phyloP scores from a whole-genome alignment of 768 basidiomycete species.

The Amanita polypyramis region DNA sequence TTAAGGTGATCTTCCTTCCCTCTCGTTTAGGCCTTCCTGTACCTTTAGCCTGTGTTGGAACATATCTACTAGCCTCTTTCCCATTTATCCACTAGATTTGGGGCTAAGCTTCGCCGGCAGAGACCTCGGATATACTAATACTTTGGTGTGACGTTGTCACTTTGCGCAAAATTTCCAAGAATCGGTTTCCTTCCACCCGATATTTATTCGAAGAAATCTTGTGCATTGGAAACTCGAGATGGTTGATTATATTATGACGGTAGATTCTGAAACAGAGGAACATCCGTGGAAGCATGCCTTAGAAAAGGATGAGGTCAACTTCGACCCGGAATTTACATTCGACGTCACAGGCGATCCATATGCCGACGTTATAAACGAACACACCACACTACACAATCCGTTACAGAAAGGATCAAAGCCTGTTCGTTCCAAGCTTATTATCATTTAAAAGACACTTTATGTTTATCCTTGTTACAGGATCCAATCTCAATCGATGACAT shows the following conservation, averaged over 20 bases:
- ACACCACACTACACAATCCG: constrained; percentile 35
- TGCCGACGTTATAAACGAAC: constrained; percentile 36
- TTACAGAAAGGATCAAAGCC: constrained; percentile 55
- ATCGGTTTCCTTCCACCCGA: too few relatives aligned
- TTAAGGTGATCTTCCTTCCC: too few relatives aligned
- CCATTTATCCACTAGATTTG: too few relatives aligned
- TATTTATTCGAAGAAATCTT: too few relatives aligned
- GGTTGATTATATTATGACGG: constrained; percentile 72
- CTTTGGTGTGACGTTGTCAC: too few relatives aligned
- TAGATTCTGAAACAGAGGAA: constrained; percentile 73
- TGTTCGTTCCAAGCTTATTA: constrained; percentile 26
- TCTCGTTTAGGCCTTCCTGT: too few relatives aligned
- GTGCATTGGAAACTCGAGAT: constrained; percentile 12
- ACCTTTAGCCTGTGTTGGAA: too few relatives aligned
- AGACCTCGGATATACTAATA: too few relatives aligned
- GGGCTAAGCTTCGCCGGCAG: too few relatives aligned
- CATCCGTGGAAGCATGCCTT: constrained; percentile 13
- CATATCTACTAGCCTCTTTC: too few relatives aligned
- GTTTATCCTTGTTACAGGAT: constrained; percentile 27
- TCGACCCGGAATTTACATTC: constrained; percentile 80
- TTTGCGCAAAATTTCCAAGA: too few relatives aligned
- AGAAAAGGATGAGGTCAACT: constrained; percentile 42
- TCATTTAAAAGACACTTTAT: constrained; percentile 7
- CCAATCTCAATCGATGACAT: constrained; percentile 91
- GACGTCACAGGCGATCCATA: constrained; percentile 69